Base-by-base conservation (phyloP, 805 yeast genomes). In the Lipomyces spencermartinsiae region DNA sequence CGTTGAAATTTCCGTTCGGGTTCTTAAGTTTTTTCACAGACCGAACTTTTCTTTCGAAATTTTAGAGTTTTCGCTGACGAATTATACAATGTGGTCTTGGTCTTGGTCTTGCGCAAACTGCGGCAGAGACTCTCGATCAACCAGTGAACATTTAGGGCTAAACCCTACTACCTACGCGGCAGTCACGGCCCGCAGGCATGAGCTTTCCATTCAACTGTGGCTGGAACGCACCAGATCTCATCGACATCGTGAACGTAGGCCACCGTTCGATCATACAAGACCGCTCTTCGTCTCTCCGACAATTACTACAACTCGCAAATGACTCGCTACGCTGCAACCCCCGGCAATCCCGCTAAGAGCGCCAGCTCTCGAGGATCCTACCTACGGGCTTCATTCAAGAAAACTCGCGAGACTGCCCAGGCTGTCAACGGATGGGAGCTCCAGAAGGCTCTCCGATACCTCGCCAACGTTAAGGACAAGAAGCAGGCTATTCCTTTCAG, bases 401-500 rank as follows among this genome's bases (percentile, higher is more conserved):
- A 95, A 94, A 95, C 99, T 87, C 92, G 97, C 85, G 99, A 94
- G 86, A 90, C 98, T 77, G 98, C 96, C 80, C 97, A 91, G 86
- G 97, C 99, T 83, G 89, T 95, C 85, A 88, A 86, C 84, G 99
- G 99, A 78, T 95, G 98, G 99, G 90, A 92, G 84, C 88, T 94
- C 82, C 89, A 91, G 85, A 93, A 85, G 85, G 99, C 99, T 80
- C 92, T 93, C 83, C 85, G 87, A 81, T 95, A 95, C 92, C 90
- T 95, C 81, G 91, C 89, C 78, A 97, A 92, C 85, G 99, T 95
- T 77, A 84, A 90, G 82, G 97, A 93, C 84, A 97, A 95, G 88
- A 87, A 95, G 87, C 94, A 98, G 89, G 99, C 98, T 80, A 92
- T 95, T 79, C 99, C 99, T 83, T 92, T 95, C 95, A 91, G 99